Evolutionary conservation across 2,329 filamentous ascomycete genomes (phyloP), one percentile per base, ranked within the genome.

Genomic region (Penicillium sp.): DNA sequence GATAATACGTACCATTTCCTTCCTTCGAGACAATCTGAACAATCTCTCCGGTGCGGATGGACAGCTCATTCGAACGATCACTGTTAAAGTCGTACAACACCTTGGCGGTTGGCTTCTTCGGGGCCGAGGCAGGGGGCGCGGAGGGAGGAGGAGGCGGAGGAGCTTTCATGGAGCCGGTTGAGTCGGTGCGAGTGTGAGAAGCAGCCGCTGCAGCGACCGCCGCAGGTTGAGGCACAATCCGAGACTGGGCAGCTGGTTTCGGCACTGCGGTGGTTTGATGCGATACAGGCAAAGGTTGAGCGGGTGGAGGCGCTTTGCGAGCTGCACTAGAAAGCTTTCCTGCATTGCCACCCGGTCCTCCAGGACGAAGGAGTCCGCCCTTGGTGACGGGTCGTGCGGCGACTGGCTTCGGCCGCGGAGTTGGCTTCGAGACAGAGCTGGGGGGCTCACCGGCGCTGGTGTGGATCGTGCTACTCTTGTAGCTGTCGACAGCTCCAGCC

Each of bases 21-120:
- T 97, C 93, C 74, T 97, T 97, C 67, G 94, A 88, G n/a, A 95
- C 83, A 67, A 99, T 86, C 70, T 95, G 85, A 46, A 99, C 83
- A 42, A 96, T 74, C 57, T 97, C 89, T 44, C 89, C 91, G 43
- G 89, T 86, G 51, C 72, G 82, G 58, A 99, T 84, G 13, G 88
- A 87, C 45, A 99, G 80, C 73, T 97, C 92, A 60, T 95, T 96
- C 51, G 87, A 84, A 57, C 84, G 90, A 61, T 93, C 88, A 13
- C 91, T 91, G 48, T 80, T 82, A 70, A 97, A 99, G 65, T 97
- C 92, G 71, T 97, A 99, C 40, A 97, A 73, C 4, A 91, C 94
- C 77, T 91, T 94, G 65, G 89, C 95, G 61, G 87, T 90, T 23
- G 90, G 84, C 71, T 92, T 93, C 64, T 79, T 79, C 8, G 81